phyloP scores from a whole-genome alignment of 2,329 filamentous ascomycete genomes.

The Venturia pyrina region DNA sequence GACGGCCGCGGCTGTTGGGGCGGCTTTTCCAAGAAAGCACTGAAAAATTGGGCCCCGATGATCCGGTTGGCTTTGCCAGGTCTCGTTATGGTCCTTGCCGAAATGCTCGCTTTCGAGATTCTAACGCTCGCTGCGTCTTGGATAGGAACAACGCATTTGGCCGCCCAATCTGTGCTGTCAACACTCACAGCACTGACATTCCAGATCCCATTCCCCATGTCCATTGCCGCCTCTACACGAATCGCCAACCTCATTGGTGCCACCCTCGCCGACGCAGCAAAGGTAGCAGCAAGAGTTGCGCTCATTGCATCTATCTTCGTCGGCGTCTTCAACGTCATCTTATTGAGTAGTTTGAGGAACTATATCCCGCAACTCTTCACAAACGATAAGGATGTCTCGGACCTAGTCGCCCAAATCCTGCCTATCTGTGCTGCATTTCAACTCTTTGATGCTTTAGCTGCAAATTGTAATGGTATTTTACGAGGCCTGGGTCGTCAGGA shows the following conservation, averaged over 20 bases:
- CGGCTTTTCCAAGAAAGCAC: conserved; percentile 59
- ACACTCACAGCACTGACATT: conserved; percentile 73
- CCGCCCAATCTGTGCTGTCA: conserved; percentile 77
- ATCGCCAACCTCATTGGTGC: conserved; percentile 90
- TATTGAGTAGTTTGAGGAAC: conserved; percentile 59
- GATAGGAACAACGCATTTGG: conserved; percentile 68
- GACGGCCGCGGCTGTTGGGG: conserved; percentile 71
- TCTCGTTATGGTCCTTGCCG: conserved; percentile 87
- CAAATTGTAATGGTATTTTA: conserved; percentile 73
- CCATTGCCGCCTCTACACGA: conserved; percentile 78
- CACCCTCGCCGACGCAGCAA: conserved; percentile 68
- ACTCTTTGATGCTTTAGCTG: conserved; percentile 72
- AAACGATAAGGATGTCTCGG: conserved; percentile 53
- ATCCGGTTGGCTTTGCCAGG: conserved; percentile 79
- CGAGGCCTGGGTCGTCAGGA: conserved; percentile 81
- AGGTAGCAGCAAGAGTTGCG: conserved; percentile 67
- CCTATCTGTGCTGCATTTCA: conserved; percentile 84
- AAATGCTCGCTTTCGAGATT: conserved; percentile 88
- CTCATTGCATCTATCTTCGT: conserved; percentile 57
- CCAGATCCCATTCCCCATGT: conserved; percentile 85
- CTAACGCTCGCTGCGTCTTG: conserved; percentile 74
- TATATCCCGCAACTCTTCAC: conserved; percentile 70
- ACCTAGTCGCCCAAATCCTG: conserved; percentile 57
- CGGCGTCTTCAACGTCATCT: conserved; percentile 66
- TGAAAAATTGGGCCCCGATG: conserved; percentile 75